Evolutionary conservation across 495 filamentous ascomycete species (phyloP).

Genomic region (Podospora anserina): DNA sequence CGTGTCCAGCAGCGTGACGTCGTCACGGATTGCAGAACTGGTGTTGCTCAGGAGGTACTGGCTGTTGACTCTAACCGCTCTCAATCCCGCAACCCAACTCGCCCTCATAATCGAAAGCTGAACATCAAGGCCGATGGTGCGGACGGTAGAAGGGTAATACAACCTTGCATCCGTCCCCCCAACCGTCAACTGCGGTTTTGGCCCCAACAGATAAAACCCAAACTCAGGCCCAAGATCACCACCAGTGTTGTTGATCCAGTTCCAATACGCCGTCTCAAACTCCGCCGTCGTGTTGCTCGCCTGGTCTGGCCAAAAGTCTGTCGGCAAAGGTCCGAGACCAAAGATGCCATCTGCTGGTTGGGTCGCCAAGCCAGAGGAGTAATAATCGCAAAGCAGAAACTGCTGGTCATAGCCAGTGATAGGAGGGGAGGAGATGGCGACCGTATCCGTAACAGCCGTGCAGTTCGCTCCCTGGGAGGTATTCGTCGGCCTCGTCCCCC

Average conservation of each 20-base stretch:
- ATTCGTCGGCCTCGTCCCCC: constrained; percentile 18
- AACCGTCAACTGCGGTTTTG: constrained; percentile 33
- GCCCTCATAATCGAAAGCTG: constrained; percentile 9
- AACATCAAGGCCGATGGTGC: constrained; percentile 21
- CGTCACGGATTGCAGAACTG: background rate
- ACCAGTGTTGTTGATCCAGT: constrained; percentile 21
- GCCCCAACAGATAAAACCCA: constrained; percentile 22
- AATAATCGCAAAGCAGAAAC: constrained; percentile 27
- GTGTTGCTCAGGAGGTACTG: constrained; percentile 9
- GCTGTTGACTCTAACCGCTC: constrained; percentile 13
- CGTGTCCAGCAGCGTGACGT: constrained; percentile 25
- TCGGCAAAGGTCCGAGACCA: constrained; percentile 24
- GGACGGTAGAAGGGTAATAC: constrained; percentile 22
- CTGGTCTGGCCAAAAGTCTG: constrained; percentile 6
- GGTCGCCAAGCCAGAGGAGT: constrained; percentile 21
- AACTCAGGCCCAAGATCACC: constrained; percentile 21
- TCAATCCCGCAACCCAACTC: constrained; percentile 23
- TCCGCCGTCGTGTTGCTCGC: background rate
- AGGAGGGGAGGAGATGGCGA: constrained; percentile 26
- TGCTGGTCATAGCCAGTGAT: constrained; percentile 13
- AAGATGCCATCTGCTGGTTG: constrained; percentile 35
- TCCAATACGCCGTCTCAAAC: constrained; percentile 12
- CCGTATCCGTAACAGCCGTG: constrained; percentile 26
- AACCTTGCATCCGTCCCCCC: constrained; percentile 31
- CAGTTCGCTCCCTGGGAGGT: constrained; percentile 24